A percentile compares a stretch with the other conserved stretches of the same genome.
These are phyloP conservation scores for Xylaria acuta DNA, from an alignment of 495 filamentous ascomycete genomes.

Conservation along the genomic window DNA sequence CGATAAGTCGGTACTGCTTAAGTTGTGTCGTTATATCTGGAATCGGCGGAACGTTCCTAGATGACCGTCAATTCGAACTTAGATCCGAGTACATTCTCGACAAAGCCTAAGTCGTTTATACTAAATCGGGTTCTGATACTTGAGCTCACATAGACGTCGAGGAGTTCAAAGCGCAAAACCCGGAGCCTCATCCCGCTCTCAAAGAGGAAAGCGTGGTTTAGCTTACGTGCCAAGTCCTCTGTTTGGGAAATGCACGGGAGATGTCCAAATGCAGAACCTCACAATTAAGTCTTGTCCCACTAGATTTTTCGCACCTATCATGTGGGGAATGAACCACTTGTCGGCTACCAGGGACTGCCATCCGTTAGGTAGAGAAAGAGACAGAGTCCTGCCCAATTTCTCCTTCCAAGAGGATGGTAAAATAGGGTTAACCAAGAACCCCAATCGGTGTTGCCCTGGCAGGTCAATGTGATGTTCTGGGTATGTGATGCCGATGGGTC, in stretches of 20 bases:
- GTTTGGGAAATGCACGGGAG: slow-evolving; percentile 24
- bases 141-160: neutral
- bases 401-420: neutral
- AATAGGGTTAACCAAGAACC: too few relatives aligned
- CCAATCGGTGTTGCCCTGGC: neutral
- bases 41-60: too few relatives aligned
- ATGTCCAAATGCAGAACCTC: slow-evolving; percentile 4
- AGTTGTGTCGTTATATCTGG: neutral
- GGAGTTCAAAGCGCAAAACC: neutral
- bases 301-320: slow-evolving; percentile 26
- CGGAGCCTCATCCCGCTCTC: slow-evolving; percentile 19
- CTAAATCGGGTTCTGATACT: neutral
- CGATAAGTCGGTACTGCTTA: too few relatives aligned
- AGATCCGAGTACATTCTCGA: neutral
- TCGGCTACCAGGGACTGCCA: neutral
- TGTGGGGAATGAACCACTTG: neutral
- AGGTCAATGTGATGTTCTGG: neutral
- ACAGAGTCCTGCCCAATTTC: neutral
- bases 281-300: neutral
- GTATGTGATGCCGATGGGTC: neutral
- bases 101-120: neutral
- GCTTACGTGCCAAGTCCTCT: slow-evolving; percentile 9
- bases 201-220: slow-evolving; percentile 15
- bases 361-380: neutral
- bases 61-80: neutral